Evolutionary conservation across 805 yeast species (phyloP), one percentile per base, ranked within the genome.

Genomic region (Suhomyces faveliae): DNA sequence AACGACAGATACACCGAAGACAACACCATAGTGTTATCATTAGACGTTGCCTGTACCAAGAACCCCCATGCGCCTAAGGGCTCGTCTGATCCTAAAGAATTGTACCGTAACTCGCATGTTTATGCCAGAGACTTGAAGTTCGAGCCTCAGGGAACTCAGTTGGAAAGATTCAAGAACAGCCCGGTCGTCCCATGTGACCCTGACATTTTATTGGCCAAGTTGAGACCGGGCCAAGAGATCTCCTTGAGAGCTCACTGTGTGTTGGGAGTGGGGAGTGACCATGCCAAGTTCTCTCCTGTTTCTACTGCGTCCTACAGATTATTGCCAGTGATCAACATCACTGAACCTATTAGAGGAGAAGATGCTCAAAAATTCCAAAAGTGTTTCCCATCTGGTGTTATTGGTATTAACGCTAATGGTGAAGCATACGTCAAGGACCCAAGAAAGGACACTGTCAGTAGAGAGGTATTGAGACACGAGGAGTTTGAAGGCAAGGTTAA

Each of bases 191-290:
- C 96, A 19, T 78, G 87, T 49, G 94, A 91, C 69, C 96, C 97
- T 30, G 86, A 94, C 65, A 88, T 94, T 56, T 71, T 94, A 53
- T 68, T 94, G 46, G 97, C 96, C 45, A 94, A 94, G 70, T 76
- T 94, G 61, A 82, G 99, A 60, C 98, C 98, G 5, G 97, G 97
- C 42, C 99, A 94, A 72, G 98, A 94, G 70, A 91, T 94, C 53
- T 80, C 92, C 22, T 76, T 94, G 55, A 78, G 90, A 62, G 96
- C 87, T 48, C 96, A 90, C 70, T 94, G 97, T 65, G 76, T 91
- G 24, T 76, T 92, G 52, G 99, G 99, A 49, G 71, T 88, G 55
- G 99, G 97, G 45, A 70, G 89, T 37, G 99, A 94, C 67, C 99
- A 94, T 68, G 97, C 99, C 50, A 94, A 94, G 69, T 94, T 89